phyloP scores from a whole-genome alignment of 345 rosid genomes.

The Boechera retrofracta region DNA sequence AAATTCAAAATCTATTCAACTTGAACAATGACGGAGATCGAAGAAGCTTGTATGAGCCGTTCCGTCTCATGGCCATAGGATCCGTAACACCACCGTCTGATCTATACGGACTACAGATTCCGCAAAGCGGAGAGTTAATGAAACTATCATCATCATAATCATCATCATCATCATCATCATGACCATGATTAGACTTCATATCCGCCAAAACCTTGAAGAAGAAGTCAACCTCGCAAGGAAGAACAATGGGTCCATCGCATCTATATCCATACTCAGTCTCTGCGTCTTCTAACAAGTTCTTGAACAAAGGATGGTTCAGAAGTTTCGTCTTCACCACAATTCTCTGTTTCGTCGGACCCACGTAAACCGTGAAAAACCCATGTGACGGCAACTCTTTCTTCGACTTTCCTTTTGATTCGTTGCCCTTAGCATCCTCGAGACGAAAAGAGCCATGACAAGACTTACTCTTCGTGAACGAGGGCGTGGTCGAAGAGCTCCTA shows the following conservation, averaged over 20 bases:
- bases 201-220: slow-evolving; percentile 63
- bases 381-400: slow-evolving; percentile 45
- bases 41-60: slow-evolving; percentile 51
- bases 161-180: slow-evolving; percentile 5
- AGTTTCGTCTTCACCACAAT: slow-evolving; percentile 58
- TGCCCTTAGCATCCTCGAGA: slow-evolving; percentile 15
- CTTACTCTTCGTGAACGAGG: slow-evolving; percentile 52
- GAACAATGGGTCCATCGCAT: slow-evolving; percentile 66
- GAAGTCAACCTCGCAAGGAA: slow-evolving; percentile 77
- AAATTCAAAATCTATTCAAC: slow-evolving; percentile 43
- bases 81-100: slow-evolving; percentile 38
- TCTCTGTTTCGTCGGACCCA: slow-evolving; percentile 63
- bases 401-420: slow-evolving; percentile 1
- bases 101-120: slow-evolving; percentile 38
- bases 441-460: slow-evolving; percentile 49
- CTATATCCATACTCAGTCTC: slow-evolving; percentile 67
- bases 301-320: slow-evolving; percentile 75
- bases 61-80: slow-evolving; percentile 33
- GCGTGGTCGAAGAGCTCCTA: neutral
- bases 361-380: slow-evolving; percentile 79
- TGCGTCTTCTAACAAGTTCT: slow-evolving; percentile 74
- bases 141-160: slow-evolving; percentile 35
- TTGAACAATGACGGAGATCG: slow-evolving; percentile 48
- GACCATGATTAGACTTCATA: slow-evolving; percentile 46
- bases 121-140: slow-evolving; percentile 30